Conservation (phyloP, 768 basidiomycete species). For the Lactarius deliciosus region DNA sequence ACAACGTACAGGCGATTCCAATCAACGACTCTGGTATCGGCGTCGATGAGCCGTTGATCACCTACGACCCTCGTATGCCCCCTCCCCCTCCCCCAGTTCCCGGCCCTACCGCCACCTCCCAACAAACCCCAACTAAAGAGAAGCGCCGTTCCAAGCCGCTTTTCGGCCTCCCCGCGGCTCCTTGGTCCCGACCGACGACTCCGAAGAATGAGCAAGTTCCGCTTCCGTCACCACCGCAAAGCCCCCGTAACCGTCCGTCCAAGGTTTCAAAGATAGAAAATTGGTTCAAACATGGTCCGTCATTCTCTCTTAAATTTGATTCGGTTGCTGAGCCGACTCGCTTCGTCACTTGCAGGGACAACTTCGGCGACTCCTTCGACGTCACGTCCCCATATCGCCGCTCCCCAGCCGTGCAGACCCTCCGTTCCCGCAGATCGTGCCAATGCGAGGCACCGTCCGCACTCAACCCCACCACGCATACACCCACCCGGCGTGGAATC, state of each 20-base stretch:
- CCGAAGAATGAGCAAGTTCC: slow-evolving; percentile 12
- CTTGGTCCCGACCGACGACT: slow-evolving; percentile 17
- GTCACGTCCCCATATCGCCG: slow-evolving; percentile 16
- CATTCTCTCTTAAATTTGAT: background rate
- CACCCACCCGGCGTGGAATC: slow-evolving; percentile 22
- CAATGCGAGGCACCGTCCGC: slow-evolving; percentile 17
- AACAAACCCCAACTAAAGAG: slow-evolving; percentile 33
- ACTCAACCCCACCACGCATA: slow-evolving; percentile 30
- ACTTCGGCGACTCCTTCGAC: slow-evolving; percentile 5
- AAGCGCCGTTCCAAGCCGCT: slow-evolving; percentile 44
- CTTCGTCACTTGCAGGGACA: slow-evolving; percentile 2
- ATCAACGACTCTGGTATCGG: slow-evolving; percentile 26
- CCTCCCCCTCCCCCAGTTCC: slow-evolving; percentile 28
- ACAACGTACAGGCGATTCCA: slow-evolving; percentile 10
- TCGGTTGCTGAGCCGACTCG: background rate
- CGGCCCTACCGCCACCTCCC: slow-evolving; percentile 28
- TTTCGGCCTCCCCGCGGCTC: slow-evolving; percentile 37
- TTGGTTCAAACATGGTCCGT: slow-evolving; percentile 25
- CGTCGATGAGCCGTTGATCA: slow-evolving; percentile 16
- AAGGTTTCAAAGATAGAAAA: slow-evolving; percentile 20
- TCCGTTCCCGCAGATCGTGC: slow-evolving; percentile 2
- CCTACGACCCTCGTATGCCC: slow-evolving; percentile 29
- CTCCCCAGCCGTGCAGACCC: slow-evolving; percentile 13
- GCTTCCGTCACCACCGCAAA: slow-evolving; percentile 8
- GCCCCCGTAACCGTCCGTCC: slow-evolving; percentile 6